Evolutionary conservation across 352 stramenopile species (phyloP), one percentile per base, ranked within the genome.

Genomic region (Blastocystis sp.): DNA sequence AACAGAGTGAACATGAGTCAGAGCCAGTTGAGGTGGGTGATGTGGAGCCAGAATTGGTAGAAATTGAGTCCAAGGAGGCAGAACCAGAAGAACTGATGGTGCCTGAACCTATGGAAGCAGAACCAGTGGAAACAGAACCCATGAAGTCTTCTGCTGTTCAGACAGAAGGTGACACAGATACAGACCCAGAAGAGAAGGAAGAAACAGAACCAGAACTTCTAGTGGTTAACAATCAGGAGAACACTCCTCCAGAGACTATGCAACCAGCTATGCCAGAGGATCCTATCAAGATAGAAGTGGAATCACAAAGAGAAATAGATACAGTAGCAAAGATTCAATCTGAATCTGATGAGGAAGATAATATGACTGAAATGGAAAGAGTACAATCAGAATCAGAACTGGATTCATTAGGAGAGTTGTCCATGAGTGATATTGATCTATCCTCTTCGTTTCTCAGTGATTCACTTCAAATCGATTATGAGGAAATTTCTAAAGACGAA

Each of bases 341-440:
- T n/a, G 59, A 69, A 69, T 24, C 16, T 32, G 35, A 75, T 16
- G 65, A 75, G 35, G 65, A 75, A 27, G n/a, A 52, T 42, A 43
- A 75, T 1, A 43, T 37, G 35, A 35, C 46, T 46, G 69, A 80
- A 58, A 29, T 51, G 42, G n/a, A 24, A 69, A 69, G 63, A 74
- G 24, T 32, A 51, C 29, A 21, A 6, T 77, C 35, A 57, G 9
- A 29, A 77, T 1, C 14, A 37, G 12, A 0, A 21, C 16, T 35
- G 59, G 42, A 37, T 32, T 21, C 59, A 42, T n/a, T 35, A 42
- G 24, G 24, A 35, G 42, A 11, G 24, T n/a, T 21, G 14, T 46
- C 16, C 1, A 24, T 32, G 42, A 35, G 16, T 32, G 14, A 46
- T 32, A 24, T 63, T 2, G n/a, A 63, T 35, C 56, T 35, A 0